Base-by-base conservation (phyloP, 2,329 filamentous ascomycete genomes). In the Cephalotrichum gorgonifer region DNA sequence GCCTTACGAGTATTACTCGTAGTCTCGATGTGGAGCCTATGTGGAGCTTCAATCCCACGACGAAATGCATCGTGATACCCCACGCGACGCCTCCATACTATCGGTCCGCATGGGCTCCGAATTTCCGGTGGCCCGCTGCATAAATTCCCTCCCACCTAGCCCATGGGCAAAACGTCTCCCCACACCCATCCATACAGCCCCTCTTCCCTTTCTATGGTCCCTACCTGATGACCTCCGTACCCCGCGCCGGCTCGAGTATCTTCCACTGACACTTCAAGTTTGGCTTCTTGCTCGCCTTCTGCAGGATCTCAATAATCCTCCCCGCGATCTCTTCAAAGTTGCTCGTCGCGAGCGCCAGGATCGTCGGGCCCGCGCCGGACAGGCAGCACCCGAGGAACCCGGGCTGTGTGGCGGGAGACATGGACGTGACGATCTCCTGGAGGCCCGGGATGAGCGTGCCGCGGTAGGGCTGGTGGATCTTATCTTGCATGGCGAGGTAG, bases 401-500 rank as follows among this genome's bases (percentile, higher is more conserved):
- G 2, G 86, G 83, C 63, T 96, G 88, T 5, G 85, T 85, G 60
- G 80, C 78, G 26, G 91, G 93, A 11, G 87, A 95, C 73, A 97
- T 90, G 52, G 85, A 91, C 64, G 88, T 81, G 47, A 98, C 81
- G 48, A 98, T 91, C 62, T 95, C 86, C 15, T 86, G 85, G 50
- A 98, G 76, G 1, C 91, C 93, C 1, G 93, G 93, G 57, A 98
- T 95, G 53, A 98, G 78, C 2, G 79, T 85, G 68, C 93, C 85
- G 48, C 93, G 85, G 72, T 98, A 97, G 41, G 89, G 93, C 68
- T 98, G 93, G 70, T 98, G 93, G 53, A 98, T 81, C 69, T 90
- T 95, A 72, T 98, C 93, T 70, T 97, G 93, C 93, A 98, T 98
- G 43, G 90, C 91, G 44, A 94, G 82, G 71, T 94, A 94, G 64